Evolutionary conservation across 1,284 basidiomycete species (phyloP).

Genomic region (Fomitopsis schrenkii): DNA sequence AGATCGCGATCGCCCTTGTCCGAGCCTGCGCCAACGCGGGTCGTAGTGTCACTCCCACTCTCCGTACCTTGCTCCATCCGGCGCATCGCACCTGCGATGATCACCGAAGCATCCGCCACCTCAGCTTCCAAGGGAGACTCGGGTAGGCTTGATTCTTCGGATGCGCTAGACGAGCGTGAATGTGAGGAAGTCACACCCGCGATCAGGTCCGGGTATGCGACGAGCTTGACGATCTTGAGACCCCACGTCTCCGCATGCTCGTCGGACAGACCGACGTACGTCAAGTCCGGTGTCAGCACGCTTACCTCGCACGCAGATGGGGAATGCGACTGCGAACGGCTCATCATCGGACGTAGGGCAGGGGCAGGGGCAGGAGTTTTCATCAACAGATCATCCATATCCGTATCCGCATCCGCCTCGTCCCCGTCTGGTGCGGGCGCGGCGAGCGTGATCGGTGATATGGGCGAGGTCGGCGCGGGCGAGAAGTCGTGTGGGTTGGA

Average conservation of each 20-base stretch:
- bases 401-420: slow-evolving; percentile 3
- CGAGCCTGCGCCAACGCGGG: slow-evolving; percentile 22
- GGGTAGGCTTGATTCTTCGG: background rate
- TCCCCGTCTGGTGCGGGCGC: background rate
- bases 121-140: background rate
- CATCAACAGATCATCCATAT: background rate
- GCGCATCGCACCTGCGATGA: slow-evolving; percentile 7
- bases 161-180: slow-evolving; percentile 2
- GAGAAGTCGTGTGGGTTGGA: slow-evolving; percentile 10
- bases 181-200: slow-evolving; percentile 18
- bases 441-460: background rate
- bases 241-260: slow-evolving; percentile 65
- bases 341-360: slow-evolving; percentile 7
- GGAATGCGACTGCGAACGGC: slow-evolving; percentile 23
- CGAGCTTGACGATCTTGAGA: slow-evolving; percentile 68
- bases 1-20: slow-evolving; percentile 21
- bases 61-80: slow-evolving; percentile 16
- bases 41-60: slow-evolving; percentile 26
- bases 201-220: slow-evolving; percentile 71
- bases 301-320: slow-evolving; percentile 27
- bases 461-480: background rate
- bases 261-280: slow-evolving; percentile 42
- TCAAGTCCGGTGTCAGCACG: slow-evolving; percentile 29
- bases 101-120: slow-evolving; percentile 3
- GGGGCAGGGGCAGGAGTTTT: slow-evolving; percentile 4